Evolutionary conservation across 2,329 filamentous ascomycete genomes (phyloP), one percentile per base, ranked within the genome.

Genomic region (Phialocephala subalpina): DNA sequence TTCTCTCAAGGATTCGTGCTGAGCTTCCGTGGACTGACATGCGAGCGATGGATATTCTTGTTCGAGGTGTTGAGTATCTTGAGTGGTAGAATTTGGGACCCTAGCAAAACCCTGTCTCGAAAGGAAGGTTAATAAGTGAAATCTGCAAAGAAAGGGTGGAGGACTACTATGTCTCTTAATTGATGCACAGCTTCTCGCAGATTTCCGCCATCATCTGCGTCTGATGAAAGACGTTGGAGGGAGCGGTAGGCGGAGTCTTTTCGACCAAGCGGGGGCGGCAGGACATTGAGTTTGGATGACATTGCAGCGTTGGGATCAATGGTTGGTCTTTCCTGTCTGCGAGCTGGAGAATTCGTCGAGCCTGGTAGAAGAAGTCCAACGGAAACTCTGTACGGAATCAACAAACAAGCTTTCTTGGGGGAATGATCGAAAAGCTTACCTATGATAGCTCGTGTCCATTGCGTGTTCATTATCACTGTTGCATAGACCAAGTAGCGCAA

Each of bases 391-490:
- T 29, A 33, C 18, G 1, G 29, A 9, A 18, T 33, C 18, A 53
- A 53, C 27, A 5, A 18, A 22, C 47, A 49, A 22, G 27, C 4
- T 12, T 12, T 53, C 3, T 7, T 16, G 18, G 6, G 5, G 11
- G 14, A 27, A 12, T 11, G 12, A 5, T 14, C 22, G 27, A 18
- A n/a, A 7, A 8, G 27, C 49, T 29, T 66, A 67, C 68, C 66
- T 49, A 45, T 68, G 66, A 59, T 65, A 64, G 22, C 60, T 59
- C 7, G 64, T 70, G 9, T 59, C 58, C 62, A 70, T 66, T 2
- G 14, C 42, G 2, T 57, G 49, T 25, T 66, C 52, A 8, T 45
- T n/a, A 56, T 63, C 38, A 12, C 40, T 45, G 27, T 36, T 5
- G 38, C 67, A 62, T 11, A 63, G 52, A 20, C 60, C 35, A 40